Conservation (phyloP, 192 early-diverging fungal species). For the Linnemannia schmuckeri region DNA sequence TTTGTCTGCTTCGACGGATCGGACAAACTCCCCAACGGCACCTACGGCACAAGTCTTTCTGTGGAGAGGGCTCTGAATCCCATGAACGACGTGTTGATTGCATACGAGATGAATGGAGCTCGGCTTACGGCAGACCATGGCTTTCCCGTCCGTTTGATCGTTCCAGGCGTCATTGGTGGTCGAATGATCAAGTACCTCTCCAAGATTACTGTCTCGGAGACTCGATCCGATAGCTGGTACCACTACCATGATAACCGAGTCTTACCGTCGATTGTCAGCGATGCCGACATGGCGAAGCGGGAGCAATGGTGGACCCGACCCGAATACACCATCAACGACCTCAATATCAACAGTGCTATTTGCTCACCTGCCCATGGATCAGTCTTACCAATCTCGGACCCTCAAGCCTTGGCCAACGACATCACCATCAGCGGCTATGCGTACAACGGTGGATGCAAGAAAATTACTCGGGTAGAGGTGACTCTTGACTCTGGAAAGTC, state of each 20-base stretch:
- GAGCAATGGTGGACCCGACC: conserved; percentile 66
- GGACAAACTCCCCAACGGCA: conserved; percentile 73
- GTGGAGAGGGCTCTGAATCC: conserved; percentile 76
- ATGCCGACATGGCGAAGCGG: conserved; percentile 61
- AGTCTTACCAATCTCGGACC: conserved; percentile 25
- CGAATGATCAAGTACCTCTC: conserved; percentile 89
- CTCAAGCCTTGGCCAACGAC: conserved; percentile 13
- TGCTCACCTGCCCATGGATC: conserved; percentile 72
- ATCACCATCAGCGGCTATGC: conserved; percentile 81
- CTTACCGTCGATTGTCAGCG: conserved; percentile 77
- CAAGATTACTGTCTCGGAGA: conserved; percentile 68
- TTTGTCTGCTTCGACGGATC: conserved; percentile 71
- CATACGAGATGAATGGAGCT: conserved; percentile 85
- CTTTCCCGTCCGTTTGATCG: conserved; percentile 86
- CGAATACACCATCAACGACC: conserved; percentile 79
- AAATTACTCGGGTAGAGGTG: conserved; percentile 84
- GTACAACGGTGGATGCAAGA: conserved; percentile 79
- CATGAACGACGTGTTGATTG: conserved; percentile 79
- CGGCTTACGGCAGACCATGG: conserved; percentile 87
- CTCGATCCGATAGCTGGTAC: conserved; percentile 76
- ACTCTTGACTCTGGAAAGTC: conserved; percentile 85
- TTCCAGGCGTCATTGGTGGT: conserved; percentile 92
- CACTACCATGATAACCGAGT: conserved; percentile 90
- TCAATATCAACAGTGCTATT: conserved; percentile 87
- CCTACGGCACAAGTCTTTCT: conserved; percentile 83